phyloP scores from a whole-genome alignment of 139 green algal genomes.

The Chlorella vulgaris region DNA sequence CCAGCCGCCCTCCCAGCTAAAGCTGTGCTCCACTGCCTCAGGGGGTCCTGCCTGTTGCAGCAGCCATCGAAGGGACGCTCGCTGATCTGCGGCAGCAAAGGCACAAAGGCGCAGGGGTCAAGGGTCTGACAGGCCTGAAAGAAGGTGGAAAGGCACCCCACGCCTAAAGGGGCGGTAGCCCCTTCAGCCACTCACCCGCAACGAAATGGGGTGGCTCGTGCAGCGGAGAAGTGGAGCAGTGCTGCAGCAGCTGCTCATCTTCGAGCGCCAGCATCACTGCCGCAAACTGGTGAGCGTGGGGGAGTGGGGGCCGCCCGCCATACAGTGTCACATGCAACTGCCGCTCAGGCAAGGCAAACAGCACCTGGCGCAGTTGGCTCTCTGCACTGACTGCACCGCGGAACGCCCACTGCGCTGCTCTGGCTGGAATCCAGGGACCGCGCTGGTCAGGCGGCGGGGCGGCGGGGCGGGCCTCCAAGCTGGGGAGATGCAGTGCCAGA shows the following conservation, averaged over 20 bases:
- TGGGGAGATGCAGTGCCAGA: constrained; percentile 8
- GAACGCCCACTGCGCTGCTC: constrained; percentile 11
- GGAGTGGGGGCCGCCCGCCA: background rate
- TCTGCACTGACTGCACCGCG: background rate
- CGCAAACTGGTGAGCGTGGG: background rate
- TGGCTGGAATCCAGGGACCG: background rate
- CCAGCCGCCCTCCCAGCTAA: background rate
- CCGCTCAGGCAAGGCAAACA: background rate
- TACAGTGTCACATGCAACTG: background rate
- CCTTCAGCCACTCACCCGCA: background rate
- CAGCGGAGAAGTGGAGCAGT: constrained; percentile 2
- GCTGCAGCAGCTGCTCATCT: constrained; percentile 13
- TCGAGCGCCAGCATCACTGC: background rate
- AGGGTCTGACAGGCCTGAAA: background rate
- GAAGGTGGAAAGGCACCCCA: background rate
- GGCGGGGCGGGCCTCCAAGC: background rate
- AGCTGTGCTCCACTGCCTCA: background rate
- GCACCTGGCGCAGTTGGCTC: background rate
- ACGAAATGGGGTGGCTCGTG: constrained; percentile 25
- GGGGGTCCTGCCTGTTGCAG: constrained; percentile 8
- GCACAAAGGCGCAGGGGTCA: background rate
- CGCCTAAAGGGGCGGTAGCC: background rate
- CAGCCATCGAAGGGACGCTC: constrained; percentile 2
- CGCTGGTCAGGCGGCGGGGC: background rate
- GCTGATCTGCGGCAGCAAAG: constrained; percentile 15